Conservation (phyloP, 768 basidiomycete genomes). For the Chalciporus pseudorubinellus region DNA sequence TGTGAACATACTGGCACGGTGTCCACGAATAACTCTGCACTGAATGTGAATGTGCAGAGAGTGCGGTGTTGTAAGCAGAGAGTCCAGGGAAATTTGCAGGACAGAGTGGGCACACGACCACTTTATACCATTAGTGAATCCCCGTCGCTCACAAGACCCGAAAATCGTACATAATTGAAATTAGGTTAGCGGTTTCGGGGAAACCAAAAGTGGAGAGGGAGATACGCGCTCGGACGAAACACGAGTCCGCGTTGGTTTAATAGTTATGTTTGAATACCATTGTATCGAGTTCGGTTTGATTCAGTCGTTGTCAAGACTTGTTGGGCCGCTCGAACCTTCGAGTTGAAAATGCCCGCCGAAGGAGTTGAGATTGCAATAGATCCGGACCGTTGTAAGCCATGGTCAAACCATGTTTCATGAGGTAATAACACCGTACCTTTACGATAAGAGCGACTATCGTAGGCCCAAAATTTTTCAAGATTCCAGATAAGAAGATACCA, state of each 20-base stretch:
- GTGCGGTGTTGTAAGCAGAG: background rate
- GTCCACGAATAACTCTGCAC: background rate
- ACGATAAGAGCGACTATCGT: too few species aligned
- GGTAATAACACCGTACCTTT: too few species aligned
- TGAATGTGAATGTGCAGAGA: background rate
- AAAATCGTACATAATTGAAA: conserved; percentile 16
- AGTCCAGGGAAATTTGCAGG: background rate
- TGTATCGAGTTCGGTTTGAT: background rate
- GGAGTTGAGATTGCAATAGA: background rate
- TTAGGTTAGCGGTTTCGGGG: background rate
- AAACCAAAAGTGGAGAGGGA: conserved; percentile 4
- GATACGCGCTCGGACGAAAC: conserved; percentile 1
- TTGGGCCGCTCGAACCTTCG: background rate
- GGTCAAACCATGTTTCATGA: too few species aligned
- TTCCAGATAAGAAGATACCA: too few species aligned
- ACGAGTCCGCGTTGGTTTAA: background rate
- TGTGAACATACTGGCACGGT: conserved; percentile 1
- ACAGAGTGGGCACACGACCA: conserved; percentile 23
- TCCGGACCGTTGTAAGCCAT: background rate
- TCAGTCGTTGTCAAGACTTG: background rate
- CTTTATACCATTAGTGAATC: conserved; percentile 20
- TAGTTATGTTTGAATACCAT: background rate
- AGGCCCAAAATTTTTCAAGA: too few species aligned
- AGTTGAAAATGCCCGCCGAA: background rate
- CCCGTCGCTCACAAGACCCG: conserved; percentile 3